Base-by-base conservation (phyloP, 148 eudicot species). In the Rhododendron vialii region DNA sequence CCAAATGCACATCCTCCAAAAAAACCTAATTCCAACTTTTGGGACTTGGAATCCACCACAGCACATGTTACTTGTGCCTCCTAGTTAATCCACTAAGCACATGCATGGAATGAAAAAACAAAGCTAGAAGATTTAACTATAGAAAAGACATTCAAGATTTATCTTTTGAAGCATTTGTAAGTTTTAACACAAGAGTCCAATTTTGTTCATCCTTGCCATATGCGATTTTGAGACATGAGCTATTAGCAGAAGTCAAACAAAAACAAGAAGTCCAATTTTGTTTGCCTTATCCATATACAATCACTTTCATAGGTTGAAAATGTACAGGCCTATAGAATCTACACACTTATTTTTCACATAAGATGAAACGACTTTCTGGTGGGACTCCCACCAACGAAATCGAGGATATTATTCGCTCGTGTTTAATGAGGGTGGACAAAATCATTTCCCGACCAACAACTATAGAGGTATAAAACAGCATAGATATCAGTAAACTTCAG, bases 11-110 rank as follows among this genome's bases (percentile, higher is more conserved):
- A 83, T 87, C 78, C 86, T 50, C 86, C 88, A 83, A 86, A 83
- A 76, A 67, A 73, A 30, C 53, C 88, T 36, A 87, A 78, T 43
- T 87, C 67, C 83, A 77, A 65, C 82, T 63, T 83, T 86, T 78
- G 78, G 81, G 57, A 83, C 18, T 45, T 57, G 88, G 88, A 82
- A 63, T 63, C 85, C 88, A 83, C 78, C 82, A 57, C 35, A 83
- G 41, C 85, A 86, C 85, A n/a, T 14, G 45, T 83, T 86, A 3
- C 82, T 59, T 57, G 83, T 82, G 75, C 85, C 69, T 82, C 78
- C 73, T 45, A 5, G 59, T 82, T 30, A 10, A 53, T 43, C 38
- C 55, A 33, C n/a, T 43, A 73, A 55, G 43, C 7, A 78, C 33
- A 65, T 26, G 73, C 30, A 30, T 30, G 30, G 65, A 59, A 59